phyloP scores from a whole-genome alignment of 805 yeast species.

The Saccharomycopsis babjevae region DNA sequence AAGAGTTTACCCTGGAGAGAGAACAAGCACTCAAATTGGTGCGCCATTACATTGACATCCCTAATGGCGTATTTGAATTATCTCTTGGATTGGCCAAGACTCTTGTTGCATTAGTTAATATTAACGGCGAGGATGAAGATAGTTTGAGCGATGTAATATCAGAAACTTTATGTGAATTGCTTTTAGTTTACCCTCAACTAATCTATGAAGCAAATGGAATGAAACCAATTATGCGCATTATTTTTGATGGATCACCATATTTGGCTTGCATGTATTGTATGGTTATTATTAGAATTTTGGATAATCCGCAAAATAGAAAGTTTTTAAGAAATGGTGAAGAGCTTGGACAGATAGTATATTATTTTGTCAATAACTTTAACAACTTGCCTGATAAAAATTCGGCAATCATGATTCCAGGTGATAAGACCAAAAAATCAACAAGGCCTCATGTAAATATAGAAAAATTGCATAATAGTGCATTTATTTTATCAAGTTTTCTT shows the following conservation, averaged over 20 bases:
- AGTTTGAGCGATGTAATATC: conserved; percentile 38
- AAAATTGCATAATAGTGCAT: conserved; percentile 49
- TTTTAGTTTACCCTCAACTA: conserved; percentile 34
- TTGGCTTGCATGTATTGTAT: conserved; percentile 33
- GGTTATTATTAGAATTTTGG: conserved; percentile 47
- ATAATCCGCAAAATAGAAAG: conserved; percentile 42
- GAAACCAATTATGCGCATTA: conserved; percentile 34
- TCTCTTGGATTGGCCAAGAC: conserved; percentile 51
- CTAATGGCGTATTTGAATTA: conserved; percentile 41
- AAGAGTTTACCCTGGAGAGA: conserved; percentile 48
- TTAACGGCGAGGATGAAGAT: conserved; percentile 47
- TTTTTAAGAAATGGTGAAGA: conserved; percentile 48
- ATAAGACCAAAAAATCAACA: not conserved
- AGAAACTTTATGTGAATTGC: conserved; percentile 45
- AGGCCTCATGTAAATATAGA: conserved; percentile 35
- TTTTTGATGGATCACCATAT: conserved; percentile 44
- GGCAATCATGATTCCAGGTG: not conserved
- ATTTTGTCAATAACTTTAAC: conserved; percentile 12
- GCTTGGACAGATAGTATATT: conserved; percentile 49
- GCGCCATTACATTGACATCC: conserved; percentile 47
- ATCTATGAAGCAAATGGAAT: conserved; percentile 36
- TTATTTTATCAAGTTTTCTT: conserved; percentile 48
- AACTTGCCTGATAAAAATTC: conserved; percentile 1
- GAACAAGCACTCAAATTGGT: conserved; percentile 69
- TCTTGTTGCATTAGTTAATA: conserved; percentile 42